Evolutionary conservation across 257 asterid genomes (phyloP).

Genomic region (Solanum lycopersicoides): DNA sequence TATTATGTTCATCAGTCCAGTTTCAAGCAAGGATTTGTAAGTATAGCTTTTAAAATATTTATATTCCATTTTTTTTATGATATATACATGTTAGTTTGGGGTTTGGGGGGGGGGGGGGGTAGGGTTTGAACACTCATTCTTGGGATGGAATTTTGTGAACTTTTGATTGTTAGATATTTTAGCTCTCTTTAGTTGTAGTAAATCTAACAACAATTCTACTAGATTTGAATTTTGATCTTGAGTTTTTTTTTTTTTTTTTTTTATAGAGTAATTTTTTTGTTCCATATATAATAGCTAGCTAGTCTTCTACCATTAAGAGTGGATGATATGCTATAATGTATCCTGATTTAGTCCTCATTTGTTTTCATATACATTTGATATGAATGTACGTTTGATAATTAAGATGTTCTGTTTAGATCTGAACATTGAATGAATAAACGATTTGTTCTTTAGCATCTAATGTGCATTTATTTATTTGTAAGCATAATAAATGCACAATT

Average conservation of each 20-base stretch:
- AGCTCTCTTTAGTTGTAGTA: neutral
- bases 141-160: neutral
- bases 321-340: neutral
- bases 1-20: neutral
- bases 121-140: neutral
- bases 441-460: neutral
- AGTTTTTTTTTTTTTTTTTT: neutral
- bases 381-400: neutral
- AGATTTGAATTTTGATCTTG: neutral
- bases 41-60: neutral
- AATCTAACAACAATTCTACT: neutral
- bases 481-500: neutral
- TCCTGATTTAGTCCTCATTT: neutral
- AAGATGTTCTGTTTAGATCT: neutral
- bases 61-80: neutral
- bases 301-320: neutral
- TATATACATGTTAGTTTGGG: neutral
- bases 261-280: neutral
- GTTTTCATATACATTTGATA: neutral
- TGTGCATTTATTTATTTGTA: neutral
- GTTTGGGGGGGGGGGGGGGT: neutral
- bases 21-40: slow-evolving; percentile 1
- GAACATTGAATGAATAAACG: neutral
- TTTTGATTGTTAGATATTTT: neutral
- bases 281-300: neutral